phyloP scores from a whole-genome alignment of 345 rosid genomes.

The Eutrema japonicum region DNA sequence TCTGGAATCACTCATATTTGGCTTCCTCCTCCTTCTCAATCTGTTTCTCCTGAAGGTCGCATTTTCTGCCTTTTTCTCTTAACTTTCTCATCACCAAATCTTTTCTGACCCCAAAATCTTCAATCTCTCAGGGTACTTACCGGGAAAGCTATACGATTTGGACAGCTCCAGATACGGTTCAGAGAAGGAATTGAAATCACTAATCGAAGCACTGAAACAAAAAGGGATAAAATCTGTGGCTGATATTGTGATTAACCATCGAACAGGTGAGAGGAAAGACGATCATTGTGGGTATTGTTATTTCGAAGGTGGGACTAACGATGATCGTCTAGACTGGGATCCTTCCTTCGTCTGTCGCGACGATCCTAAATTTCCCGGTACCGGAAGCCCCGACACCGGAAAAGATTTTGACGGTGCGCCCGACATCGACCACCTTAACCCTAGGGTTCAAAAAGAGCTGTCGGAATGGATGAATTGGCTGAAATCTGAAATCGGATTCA shows the following conservation, averaged over 20 bases:
- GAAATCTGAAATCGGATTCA: conserved; percentile 69
- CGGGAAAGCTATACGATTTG: conserved; percentile 88
- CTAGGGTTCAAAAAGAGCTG: conserved; percentile 63
- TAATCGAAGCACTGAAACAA: conserved; percentile 54
- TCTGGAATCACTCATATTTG: conserved; percentile 85
- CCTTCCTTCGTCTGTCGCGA: conserved; percentile 68
- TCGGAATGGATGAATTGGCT: conserved; percentile 96
- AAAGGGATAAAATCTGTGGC: conserved; percentile 74
- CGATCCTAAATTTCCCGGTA: conserved; percentile 59
- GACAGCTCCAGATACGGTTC: conserved; percentile 74
- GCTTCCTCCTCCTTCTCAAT: conserved; percentile 97
- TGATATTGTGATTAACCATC: conserved; percentile 84
- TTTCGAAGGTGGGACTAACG: conserved; percentile 87
- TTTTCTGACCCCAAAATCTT: not conserved
- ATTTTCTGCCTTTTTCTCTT: not conserved
- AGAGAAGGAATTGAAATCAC: conserved; percentile 54
- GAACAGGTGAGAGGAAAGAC: conserved; percentile 80
- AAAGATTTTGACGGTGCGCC: conserved; percentile 59
- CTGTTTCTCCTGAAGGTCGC: conserved; percentile 62
- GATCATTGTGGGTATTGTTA: conserved; percentile 61
- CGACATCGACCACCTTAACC: conserved; percentile 84
- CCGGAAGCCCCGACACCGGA: conserved; percentile 77
- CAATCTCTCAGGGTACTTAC: conserved; percentile 65
- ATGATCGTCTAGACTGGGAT: conserved; percentile 85
- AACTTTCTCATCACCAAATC: not conserved